Evolutionary conservation across 23 red algal species (phyloP).

Genomic region (Agarophyton chilense): DNA sequence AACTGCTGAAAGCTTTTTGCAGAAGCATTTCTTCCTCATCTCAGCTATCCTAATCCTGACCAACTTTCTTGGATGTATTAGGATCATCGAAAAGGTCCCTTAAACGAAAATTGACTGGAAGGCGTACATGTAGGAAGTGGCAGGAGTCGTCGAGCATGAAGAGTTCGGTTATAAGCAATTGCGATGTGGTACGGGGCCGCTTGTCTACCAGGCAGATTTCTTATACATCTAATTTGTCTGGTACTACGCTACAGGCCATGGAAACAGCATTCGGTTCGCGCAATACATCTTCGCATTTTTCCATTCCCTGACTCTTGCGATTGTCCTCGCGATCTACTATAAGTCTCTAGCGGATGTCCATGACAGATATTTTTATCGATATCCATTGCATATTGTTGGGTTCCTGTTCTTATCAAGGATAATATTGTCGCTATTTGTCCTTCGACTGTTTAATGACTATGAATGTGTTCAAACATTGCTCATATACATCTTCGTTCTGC

Average conservation of each 20-base stretch:
- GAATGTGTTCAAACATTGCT: conserved; percentile 78
- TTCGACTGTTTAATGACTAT: conserved; percentile 97
- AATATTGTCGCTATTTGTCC: conserved; percentile 82
- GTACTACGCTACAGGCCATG: conserved; percentile 11
- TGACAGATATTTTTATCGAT: background rate
- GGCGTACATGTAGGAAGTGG: conserved; percentile 73
- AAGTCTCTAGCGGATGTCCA: background rate
- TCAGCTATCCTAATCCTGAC: conserved; percentile 16
- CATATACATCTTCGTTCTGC: conserved; percentile 52
- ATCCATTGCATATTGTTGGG: no score
- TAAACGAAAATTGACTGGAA: conserved; percentile 77
- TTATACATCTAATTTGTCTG: conserved; percentile 67
- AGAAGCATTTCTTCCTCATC: background rate
- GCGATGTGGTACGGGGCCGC: conserved; percentile 77
- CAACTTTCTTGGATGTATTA: background rate
- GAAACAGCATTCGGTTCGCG: background rate
- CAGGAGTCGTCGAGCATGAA: no score
- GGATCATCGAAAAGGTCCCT: conserved; percentile 25
- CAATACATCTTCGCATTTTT: conserved; percentile 30
- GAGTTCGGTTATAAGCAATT: conserved; percentile 41
- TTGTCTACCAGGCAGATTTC: conserved; percentile 91
- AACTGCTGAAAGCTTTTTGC: background rate
- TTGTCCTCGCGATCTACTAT: conserved; percentile 7
- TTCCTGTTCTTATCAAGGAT: conserved; percentile 75
- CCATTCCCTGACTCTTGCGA: background rate